Percentiles rank a stretch among this genome's conserved stretches.
These are phyloP conservation scores for Zizania latifolia DNA, from an alignment of 176 grass and related monocot genomes.

Conservation along the genomic window DNA sequence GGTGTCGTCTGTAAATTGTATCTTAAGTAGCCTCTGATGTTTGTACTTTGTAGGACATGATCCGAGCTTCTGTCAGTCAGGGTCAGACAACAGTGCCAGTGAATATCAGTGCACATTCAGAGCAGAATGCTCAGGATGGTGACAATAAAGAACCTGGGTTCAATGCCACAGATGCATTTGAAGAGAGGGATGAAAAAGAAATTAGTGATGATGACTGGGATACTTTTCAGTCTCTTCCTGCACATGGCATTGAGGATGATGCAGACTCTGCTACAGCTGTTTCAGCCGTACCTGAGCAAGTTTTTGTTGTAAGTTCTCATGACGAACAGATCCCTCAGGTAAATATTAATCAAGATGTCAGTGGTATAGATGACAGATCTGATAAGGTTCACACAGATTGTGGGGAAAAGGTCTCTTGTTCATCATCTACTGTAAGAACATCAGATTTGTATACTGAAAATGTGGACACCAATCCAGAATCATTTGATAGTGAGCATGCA, in stretches of 20 bases:
- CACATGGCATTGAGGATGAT: constrained; percentile 28
- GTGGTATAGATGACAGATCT: constrained; percentile 3
- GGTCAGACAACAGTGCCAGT: constrained; percentile 33
- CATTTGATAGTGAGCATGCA: background rate
- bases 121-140: constrained; percentile 35
- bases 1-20: background rate
- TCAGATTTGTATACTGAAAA: background rate
- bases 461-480: background rate
- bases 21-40: background rate
- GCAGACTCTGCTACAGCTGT: constrained; percentile 26
- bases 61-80: constrained; percentile 75
- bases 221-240: constrained; percentile 81
- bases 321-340: constrained; percentile 3
- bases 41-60: constrained; percentile 69
- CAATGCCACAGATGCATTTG: constrained; percentile 22
- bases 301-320: constrained; percentile 17
- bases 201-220: constrained; percentile 70
- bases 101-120: constrained; percentile 33
- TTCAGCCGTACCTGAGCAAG: constrained; percentile 20
- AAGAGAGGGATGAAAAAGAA: constrained; percentile 41
- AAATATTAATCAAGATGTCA: constrained; percentile 20
- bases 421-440: constrained; percentile 13
- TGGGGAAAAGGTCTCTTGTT: constrained; percentile 7
- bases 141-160: constrained; percentile 28
- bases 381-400: background rate